Evolutionary conservation across 805 yeast species (phyloP), one percentile per base, ranked within the genome.

Genomic region (Barnettozyma siamensis): DNA sequence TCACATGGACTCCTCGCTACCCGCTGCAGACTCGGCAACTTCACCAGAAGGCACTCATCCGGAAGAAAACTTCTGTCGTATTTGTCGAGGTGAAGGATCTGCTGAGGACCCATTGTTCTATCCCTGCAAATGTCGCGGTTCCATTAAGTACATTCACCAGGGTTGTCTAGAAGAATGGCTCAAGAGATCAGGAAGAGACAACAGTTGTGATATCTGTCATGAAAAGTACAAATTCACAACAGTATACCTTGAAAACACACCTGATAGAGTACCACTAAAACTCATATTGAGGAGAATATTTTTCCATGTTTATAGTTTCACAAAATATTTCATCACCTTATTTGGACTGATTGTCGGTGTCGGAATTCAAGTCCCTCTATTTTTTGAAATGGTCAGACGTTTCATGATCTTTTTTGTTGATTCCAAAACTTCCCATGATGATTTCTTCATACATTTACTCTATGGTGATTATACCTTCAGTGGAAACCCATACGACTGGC

Each of bases 101-200:
- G 65, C 64, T 0, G 78, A 74, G 1, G 87, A 85, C 48, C 96
- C 96, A 4, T 67, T 93, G 35, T 82, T 75, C 48, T 89, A 85
- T 60, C 99, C 99, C 3, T 93, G 99, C 64, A 81, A 77, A 55
- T 93, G 99, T 64, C 72, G 88, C 40, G 99, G 99, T 2, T 83
- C 95, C 12, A 94, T 93, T 59, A 83, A 83, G 58, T 89, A 80
- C 55, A 86, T 93, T 40, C 99, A 93, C 60, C 95, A 91, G 60
- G 94, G 83, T 42, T 93, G 99, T 61, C 64, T 91, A 35, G 66
- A 79, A 53, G 93, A 87, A 55, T 91, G 99, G 99, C 73, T 93
- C 31, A 69, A 72, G 38, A 88, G 51, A 40, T 51, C 55, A 19
- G 65, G 65, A 23, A 77, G 80, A 44, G 72, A 72, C 27, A 70